Evolutionary conservation across 768 basidiomycete species (phyloP), one percentile per base, ranked within the genome.

Genomic region (Cystobasidium ongulense): DNA sequence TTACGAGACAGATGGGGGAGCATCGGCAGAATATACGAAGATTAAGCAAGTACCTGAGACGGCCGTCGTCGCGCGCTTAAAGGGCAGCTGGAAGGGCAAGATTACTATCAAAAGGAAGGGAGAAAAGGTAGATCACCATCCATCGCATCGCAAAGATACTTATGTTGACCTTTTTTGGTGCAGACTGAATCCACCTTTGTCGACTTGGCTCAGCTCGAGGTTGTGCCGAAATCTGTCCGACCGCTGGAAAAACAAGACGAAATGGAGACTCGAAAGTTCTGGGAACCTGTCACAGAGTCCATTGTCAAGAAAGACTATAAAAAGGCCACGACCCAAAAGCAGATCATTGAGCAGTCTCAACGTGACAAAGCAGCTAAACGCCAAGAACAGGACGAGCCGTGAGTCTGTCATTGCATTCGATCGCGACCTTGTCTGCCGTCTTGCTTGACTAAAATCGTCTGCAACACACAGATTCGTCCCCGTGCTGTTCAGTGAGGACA

Each of bases 311-410:
- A 96, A 85, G 90, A 94, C 79, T 99, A 86, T 82, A 85, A 86
- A 27, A 91, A 94, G 50, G 96, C 96, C 65, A 97, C 92, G 72
- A 90, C 85, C 84, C 86, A 89, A 83, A 99, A 99, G 84, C 86
- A 92, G 65, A 81, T 81, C 3, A 95, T 99, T 71, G 96, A 99
- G 82, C 95, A 98, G 85, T 86, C 80, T 79, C 96, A 98, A 84
- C 84, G 96, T 63, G 93, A 97, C 74, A 86, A 87, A 36, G 90
- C 92, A 5, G 89, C 88, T 13, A 90, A 92, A 80, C 84, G 92
- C 82, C 94, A 91, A 84, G 86, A 85, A 80, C 89, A 87, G 72
- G 90, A 89, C 21, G 81, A 86, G 35, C 85, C 86, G 91, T 71
- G 36, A 59, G 68, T 59, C 31, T 43, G 39, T 23, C 10, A 25